phyloP scores from a whole-genome alignment of 257 asterid species.

The Solanum okadae region DNA sequence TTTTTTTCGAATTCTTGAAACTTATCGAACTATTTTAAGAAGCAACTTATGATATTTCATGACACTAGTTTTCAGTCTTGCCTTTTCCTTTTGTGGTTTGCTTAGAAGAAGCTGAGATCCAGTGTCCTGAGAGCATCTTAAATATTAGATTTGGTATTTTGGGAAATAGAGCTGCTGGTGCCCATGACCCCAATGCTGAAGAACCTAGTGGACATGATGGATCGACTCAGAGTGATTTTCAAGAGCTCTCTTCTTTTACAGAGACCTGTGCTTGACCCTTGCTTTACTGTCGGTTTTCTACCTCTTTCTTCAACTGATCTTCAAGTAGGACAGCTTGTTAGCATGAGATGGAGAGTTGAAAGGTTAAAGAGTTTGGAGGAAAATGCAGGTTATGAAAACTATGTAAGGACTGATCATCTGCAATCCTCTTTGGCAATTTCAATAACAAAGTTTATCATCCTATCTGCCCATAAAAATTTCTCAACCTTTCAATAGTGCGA shows the following conservation, averaged over 20 bases:
- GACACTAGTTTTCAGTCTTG: not conserved
- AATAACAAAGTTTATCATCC: not conserved
- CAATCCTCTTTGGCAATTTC: not conserved
- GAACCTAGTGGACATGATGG: conserved; percentile 30
- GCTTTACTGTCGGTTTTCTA: conserved; percentile 89
- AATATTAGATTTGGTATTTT: conserved; percentile 59
- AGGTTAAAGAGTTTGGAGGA: conserved; percentile 55
- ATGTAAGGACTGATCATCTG: conserved; percentile 29
- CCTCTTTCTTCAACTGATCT: conserved; percentile 84
- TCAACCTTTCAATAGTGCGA: not conserved
- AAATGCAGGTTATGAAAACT: conserved; percentile 27
- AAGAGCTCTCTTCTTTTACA: conserved; percentile 68
- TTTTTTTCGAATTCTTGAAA: not conserved
- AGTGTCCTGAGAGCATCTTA: conserved; percentile 49
- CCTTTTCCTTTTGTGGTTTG: not conserved
- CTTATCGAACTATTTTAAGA: not conserved
- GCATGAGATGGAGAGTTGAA: conserved; percentile 92
- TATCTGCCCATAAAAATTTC: not conserved
- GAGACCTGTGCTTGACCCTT: conserved; percentile 88
- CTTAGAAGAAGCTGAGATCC: conserved; percentile 47
- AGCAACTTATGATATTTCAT: not conserved
- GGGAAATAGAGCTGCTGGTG: conserved; percentile 72
- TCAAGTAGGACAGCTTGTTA: conserved; percentile 86
- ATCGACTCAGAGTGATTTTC: conserved; percentile 39
- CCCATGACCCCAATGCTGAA: conserved; percentile 59